These are phyloP conservation scores for Hanseniaspora lindneri DNA, from an alignment of 805 yeast species.

Conservation along the genomic window DNA sequence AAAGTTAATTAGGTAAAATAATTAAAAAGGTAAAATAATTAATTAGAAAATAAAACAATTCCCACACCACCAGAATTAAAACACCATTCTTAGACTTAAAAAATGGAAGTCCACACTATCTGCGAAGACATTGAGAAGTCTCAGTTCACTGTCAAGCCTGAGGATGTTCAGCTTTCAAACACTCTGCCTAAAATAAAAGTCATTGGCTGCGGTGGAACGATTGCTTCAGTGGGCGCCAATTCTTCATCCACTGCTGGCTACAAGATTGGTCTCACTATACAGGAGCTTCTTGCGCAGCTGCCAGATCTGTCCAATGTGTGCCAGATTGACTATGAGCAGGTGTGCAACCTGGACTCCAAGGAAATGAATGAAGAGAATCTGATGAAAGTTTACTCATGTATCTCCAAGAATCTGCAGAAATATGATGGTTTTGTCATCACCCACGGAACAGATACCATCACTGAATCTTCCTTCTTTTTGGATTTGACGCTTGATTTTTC, in stretches of 20 bases:
- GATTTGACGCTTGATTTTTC: constrained; percentile 37
- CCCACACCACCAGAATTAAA: no score
- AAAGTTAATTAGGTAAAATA: no score
- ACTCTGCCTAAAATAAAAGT: constrained; percentile 34
- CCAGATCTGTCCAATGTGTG: constrained; percentile 47
- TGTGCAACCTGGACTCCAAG: constrained; percentile 51
- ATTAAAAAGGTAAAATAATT: no score
- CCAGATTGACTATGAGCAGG: constrained; percentile 49
- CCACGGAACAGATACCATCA: constrained; percentile 62
- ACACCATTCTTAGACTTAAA: no score
- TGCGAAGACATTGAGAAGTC: constrained; percentile 28
- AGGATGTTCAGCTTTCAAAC: background rate
- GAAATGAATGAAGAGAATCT: constrained; percentile 40
- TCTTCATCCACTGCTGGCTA: constrained; percentile 45
- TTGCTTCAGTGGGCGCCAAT: constrained; percentile 41
- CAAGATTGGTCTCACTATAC: constrained; percentile 40
- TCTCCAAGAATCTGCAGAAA: constrained; percentile 34
- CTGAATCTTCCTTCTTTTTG: constrained; percentile 55
- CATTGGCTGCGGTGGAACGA: constrained; percentile 50
- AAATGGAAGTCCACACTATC: constrained; percentile 27
- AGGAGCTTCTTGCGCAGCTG: constrained; percentile 40
- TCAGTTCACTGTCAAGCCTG: constrained; percentile 22
- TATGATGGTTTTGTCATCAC: constrained; percentile 54
- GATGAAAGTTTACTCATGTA: constrained; percentile 35
- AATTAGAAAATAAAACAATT: no score